Evolutionary conservation across 352 stramenopile species (phyloP), one percentile per base, ranked within the genome.

Genomic region (Phytophthora aleatoria): DNA sequence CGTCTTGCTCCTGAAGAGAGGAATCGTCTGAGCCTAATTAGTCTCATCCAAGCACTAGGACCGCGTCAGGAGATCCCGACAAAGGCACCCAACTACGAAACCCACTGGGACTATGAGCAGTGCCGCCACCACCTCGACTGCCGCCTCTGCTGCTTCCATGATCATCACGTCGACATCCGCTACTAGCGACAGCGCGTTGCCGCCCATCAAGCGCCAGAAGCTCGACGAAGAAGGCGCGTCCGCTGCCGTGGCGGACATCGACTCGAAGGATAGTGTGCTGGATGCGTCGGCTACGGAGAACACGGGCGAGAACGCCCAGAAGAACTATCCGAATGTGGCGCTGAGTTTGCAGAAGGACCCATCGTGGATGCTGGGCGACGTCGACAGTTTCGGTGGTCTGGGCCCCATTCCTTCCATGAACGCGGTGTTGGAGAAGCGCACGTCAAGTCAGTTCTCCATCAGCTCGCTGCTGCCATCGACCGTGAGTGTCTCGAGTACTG

Each of bases 381-480:
- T 87, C 3, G 83, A 92, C 24, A 85, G 68, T 63, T 91, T 91
- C 57, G 73, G 78, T 20, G 70, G 72, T 1, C 62, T 92, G 7
- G 81, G 81, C 0, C 76, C 79, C 6, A 92, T 92, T 63, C 85
- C 85, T 13, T 83, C 82, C 7, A 89, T 92, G 73, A 83, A 69
- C 52, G 45, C 83, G 0, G 74, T 91, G 52, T 63, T 94, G 31
- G 83, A 94, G 67, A 90, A 90, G 68, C 81, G 85, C 56, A 79
- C 79, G 54, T 87, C 79, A 42, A 89, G 79, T 65, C 79, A 85
- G 61, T 92, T 92, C 61, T 94, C 81, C 39, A 91, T 92, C 59
- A 81, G 76, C 42, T 91, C 79, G 33, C 49, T 93, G 59, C 61
- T 92, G 47, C 79, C 83, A 20, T 79, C 85, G 7, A 67, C 67